Evolutionary conservation across 306 rosid genomes (phyloP).

Genomic region (Styphnolobium japonicum): DNA sequence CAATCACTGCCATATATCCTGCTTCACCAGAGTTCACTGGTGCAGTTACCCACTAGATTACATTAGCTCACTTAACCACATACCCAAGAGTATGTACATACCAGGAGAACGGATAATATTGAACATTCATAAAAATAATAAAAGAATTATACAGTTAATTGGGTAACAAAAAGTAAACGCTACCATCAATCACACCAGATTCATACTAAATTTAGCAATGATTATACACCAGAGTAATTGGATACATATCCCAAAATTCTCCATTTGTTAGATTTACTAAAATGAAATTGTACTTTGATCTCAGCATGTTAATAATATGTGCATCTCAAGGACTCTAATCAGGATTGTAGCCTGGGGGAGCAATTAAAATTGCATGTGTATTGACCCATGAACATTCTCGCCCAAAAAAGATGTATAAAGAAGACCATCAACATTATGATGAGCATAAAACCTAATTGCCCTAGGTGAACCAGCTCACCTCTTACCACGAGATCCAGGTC

Average conservation of each 20-base stretch:
- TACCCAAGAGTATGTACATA: too few relatives aligned
- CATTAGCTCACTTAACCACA: not conserved
- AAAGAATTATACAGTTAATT: constrained; percentile 12
- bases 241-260: constrained; percentile 19
- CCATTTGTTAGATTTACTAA: constrained; percentile 20
- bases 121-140: not conserved
- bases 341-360: constrained; percentile 20
- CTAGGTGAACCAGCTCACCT: constrained; percentile 45
- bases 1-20: not conserved
- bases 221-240: constrained; percentile 17
- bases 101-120: not conserved
- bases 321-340: constrained; percentile 30
- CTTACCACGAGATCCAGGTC: constrained; percentile 61
- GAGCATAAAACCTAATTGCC: constrained; percentile 28
- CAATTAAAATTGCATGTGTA: constrained; percentile 22
- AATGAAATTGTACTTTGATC: constrained; percentile 19
- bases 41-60: not conserved
- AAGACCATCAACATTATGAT: constrained; percentile 3
- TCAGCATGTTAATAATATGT: constrained; percentile 25
- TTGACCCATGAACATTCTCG: not conserved
- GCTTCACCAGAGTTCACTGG: not conserved
- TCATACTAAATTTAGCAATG: constrained; percentile 16
- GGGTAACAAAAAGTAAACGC: constrained; percentile 4
- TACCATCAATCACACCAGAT: constrained; percentile 5
- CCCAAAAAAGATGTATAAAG: constrained; percentile 6